Evolutionary conservation across 2,329 filamentous ascomycete species (phyloP).

Genomic region (Colletotrichum navitas): DNA sequence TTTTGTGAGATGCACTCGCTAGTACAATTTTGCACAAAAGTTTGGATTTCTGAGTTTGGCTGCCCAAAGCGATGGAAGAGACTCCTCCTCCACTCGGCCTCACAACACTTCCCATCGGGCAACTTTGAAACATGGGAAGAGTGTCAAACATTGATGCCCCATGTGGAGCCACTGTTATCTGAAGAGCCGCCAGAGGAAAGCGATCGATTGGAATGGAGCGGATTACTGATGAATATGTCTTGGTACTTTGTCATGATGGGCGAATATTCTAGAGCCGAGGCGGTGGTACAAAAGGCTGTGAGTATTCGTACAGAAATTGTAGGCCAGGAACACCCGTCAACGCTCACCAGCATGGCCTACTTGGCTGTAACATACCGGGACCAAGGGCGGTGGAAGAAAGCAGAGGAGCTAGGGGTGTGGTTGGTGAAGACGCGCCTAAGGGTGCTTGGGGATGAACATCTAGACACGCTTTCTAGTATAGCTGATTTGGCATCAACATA

Average conservation of each 20-base stretch:
- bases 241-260: conserved; percentile 13
- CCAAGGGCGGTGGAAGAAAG: too few relatives aligned
- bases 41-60: conserved; percentile 43
- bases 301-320: not conserved
- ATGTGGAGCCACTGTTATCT: conserved; percentile 15
- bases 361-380: too few relatives aligned
- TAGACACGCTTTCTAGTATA: too few relatives aligned
- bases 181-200: not conserved
- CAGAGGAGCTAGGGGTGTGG: too few relatives aligned
- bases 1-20: conserved; percentile 58
- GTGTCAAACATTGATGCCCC: conserved; percentile 13
- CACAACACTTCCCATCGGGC: conserved; percentile 17
- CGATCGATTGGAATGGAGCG: not conserved
- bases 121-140: conserved; percentile 11
- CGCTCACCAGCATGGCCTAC: not conserved
- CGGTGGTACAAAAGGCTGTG: not conserved
- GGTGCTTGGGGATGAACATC: too few relatives aligned
- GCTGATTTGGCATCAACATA: too few relatives aligned
- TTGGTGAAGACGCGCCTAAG: too few relatives aligned
- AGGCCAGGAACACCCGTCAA: not conserved
- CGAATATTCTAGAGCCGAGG: conserved; percentile 4
- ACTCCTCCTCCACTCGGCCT: conserved; percentile 34
- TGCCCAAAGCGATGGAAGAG: conserved; percentile 21
- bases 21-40: conserved; percentile 48
- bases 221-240: conserved; percentile 35